Conservation (phyloP, 768 basidiomycete genomes). For the Grammothele lineata region DNA sequence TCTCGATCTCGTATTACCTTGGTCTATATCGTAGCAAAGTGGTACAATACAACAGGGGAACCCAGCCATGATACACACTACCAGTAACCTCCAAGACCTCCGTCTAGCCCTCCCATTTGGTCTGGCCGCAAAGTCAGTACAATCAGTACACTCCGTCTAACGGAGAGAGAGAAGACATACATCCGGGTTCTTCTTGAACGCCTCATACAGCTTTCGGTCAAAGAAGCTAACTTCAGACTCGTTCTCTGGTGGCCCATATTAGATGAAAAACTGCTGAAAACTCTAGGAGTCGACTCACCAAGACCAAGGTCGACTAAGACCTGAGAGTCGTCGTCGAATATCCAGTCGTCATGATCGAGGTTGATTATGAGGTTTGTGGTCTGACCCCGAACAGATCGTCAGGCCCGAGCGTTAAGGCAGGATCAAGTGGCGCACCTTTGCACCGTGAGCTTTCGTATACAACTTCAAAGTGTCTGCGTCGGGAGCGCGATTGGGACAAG, state of each 20-base stretch:
- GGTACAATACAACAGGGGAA: no score
- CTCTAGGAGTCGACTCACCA: conserved; percentile 46
- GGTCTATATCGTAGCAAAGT: no score
- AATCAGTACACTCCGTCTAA: no score
- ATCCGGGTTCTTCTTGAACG: conserved; percentile 80
- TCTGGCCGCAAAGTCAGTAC: no score
- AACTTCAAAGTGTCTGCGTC: conserved; percentile 84
- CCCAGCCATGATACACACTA: no score
- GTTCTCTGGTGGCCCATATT: conserved; percentile 58
- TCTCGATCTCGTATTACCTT: no score
- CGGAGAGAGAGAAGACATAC: conserved; percentile 35
- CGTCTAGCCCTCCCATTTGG: conserved; percentile 21
- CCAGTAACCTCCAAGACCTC: neutral
- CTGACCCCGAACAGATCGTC: conserved; percentile 34
- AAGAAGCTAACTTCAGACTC: conserved; percentile 96
- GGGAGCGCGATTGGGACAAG: neutral
- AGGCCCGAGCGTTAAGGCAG: neutral
- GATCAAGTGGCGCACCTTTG: conserved; percentile 57
- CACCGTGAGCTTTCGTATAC: conserved; percentile 91
- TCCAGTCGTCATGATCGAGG: conserved; percentile 93
- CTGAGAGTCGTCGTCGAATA: conserved; percentile 63
- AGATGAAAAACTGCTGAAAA: neutral
- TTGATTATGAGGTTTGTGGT: conserved; percentile 98
- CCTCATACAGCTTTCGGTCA: conserved; percentile 68
- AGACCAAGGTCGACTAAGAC: conserved; percentile 69